phyloP scores from a whole-genome alignment of 495 filamentous ascomycete genomes.

The Astrothelium subdiscretum region DNA sequence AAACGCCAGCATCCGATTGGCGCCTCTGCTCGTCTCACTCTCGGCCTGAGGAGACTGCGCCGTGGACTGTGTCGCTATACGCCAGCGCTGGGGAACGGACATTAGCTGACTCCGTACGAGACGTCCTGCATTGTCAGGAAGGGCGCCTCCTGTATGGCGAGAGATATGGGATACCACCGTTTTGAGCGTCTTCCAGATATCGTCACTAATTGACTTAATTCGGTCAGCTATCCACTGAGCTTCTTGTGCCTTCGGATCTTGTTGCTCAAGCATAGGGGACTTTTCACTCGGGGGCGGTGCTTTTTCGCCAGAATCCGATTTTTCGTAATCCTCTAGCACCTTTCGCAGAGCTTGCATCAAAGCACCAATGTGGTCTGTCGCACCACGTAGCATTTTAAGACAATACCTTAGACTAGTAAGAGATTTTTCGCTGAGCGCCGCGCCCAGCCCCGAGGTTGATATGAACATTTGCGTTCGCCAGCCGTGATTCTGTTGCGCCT shows the following conservation, averaged over 20 bases:
- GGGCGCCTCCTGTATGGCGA: constrained; percentile 68
- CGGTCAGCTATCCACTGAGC: constrained; percentile 39
- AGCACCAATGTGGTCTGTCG: constrained; percentile 61
- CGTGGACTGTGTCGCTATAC: constrained; percentile 38
- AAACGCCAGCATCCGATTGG: constrained; percentile 63
- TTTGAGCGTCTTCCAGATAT: constrained; percentile 65
- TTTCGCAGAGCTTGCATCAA: constrained; percentile 55
- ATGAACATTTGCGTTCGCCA: constrained; percentile 76
- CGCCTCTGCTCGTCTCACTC: constrained; percentile 36
- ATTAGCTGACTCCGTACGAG: constrained; percentile 70
- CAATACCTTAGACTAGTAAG: constrained; percentile 66
- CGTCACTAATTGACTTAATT: constrained; percentile 57
- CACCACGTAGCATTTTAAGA: constrained; percentile 60
- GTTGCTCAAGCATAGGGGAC: background rate
- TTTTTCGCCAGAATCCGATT: constrained; percentile 13
- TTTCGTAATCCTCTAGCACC: constrained; percentile 67
- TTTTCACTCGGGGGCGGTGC: constrained; percentile 12
- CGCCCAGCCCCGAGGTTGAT: constrained; percentile 69
- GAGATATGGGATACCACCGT: constrained; percentile 68
- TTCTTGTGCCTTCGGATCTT: constrained; percentile 22
- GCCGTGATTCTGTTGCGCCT: constrained; percentile 29
- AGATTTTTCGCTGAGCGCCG: constrained; percentile 79
- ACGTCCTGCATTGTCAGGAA: constrained; percentile 71
- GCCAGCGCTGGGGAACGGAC: constrained; percentile 67
- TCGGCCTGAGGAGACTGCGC: constrained; percentile 31